Evolutionary conservation across 106 monocot genomes (phyloP).

Genomic region (Amphibolis antarctica): DNA sequence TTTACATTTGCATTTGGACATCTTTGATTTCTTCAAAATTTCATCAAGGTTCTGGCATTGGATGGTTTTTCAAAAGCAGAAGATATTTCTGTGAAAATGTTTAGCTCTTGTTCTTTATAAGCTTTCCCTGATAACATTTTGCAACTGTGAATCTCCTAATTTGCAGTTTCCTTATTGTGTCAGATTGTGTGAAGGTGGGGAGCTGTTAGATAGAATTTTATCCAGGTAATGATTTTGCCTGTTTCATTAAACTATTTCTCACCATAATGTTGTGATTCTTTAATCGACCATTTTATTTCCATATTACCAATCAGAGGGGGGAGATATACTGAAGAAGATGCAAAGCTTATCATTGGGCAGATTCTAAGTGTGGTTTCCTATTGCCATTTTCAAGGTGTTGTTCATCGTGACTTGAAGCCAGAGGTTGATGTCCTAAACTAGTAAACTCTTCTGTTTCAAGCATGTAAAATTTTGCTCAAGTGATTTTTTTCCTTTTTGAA

Average conservation of each 20-base stretch:
- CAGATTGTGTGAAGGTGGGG: slow-evolving; percentile 94
- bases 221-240: slow-evolving; percentile 44
- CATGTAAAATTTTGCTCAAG: neutral
- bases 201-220: slow-evolving; percentile 78
- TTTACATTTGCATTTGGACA: too few species aligned
- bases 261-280: neutral
- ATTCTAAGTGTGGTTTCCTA: slow-evolving; percentile 78
- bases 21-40: too few species aligned
- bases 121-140: neutral
- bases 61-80: too few species aligned
- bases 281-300: neutral
- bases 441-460: neutral
- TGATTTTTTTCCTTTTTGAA: neutral
- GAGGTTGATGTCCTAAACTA: slow-evolving; percentile 48
- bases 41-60: too few species aligned
- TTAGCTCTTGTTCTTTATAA: neutral
- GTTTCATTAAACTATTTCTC: neutral
- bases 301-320: slow-evolving; percentile 50
- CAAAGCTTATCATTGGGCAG: slow-evolving; percentile 70
- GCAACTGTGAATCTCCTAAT: neutral
- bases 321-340: slow-evolving; percentile 90
- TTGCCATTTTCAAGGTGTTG: slow-evolving; percentile 98
- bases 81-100: too few species aligned
- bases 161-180: slow-evolving; percentile 1
- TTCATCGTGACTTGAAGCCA: slow-evolving; percentile 97